Evolutionary conservation across 2,329 filamentous ascomycete species (phyloP), one percentile per base, ranked within the genome.

Genomic region (Ophiosphaerella herpotricha): DNA sequence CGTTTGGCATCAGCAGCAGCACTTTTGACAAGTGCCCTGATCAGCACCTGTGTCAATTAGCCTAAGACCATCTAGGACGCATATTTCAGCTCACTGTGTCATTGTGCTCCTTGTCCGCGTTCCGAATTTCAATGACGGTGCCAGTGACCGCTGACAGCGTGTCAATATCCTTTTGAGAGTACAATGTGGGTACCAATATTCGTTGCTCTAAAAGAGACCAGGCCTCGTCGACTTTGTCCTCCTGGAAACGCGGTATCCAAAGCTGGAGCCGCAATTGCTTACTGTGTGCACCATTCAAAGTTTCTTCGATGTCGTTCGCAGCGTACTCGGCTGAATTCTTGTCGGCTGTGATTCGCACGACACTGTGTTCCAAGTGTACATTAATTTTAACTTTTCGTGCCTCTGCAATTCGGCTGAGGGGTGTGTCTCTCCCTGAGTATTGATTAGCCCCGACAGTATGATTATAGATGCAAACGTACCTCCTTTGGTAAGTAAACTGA

Each of bases 281-380:
- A 1, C 41, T 21, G n/a, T 56, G 54, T 2, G 57, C 52, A 13
- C 57, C 52, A 26, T 54, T 43, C 18, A 74, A 42, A 1, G 61
- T 52, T 9, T 58, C 43, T 39, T 70, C 62, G 23, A 74, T 52
- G 43, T 74, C 72, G 36, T 69, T 58, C 3, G 70, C 68, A 6
- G 67, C 66, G 40, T 72, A 71, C 38, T 72, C 68, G 12, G 70
- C 67, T 21, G 60, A 70, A 39, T 46, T 67, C 39, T 72, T 73
- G 46, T 72, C 66, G 26, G 70, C 71, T 7, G 67, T 74, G 29
- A 75, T 72, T 16, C 72, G 68, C 9, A 75, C 43, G 14, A 72
- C 53, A 32, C 55, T 57, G 32, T 67, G 55, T 3, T 52, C 46
- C 31, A 50, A 44, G 32, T 64, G 57, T 13, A 69, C 51, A 33